Base-by-base conservation (phyloP, 2,329 filamentous ascomycete species). In the Chalara sp. region DNA sequence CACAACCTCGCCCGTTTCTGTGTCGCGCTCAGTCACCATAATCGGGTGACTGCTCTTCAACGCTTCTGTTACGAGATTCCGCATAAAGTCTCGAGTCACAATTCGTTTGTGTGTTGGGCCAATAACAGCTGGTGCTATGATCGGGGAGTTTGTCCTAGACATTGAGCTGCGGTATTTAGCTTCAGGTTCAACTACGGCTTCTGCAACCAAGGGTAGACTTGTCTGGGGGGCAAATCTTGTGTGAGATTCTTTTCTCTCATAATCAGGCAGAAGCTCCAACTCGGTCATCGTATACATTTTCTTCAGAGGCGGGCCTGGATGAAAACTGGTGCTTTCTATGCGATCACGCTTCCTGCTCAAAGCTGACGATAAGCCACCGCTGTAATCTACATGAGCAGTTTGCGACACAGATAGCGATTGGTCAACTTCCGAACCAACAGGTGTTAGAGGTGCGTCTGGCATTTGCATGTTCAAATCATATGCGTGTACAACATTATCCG, bases 401-500 rank as follows among this genome's bases (percentile, higher is more conserved):
- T 30, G n/a, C 6, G 42, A 32, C 6, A 28, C 39, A 21, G 32
- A 13, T 5, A 53, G 47, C 11, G 32, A 44, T 44, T 51, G 53
- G 7, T 43, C 42, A 5, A 48, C 33, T 31, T 61, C 55, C 10
- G 42, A 31, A 12, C 58, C 56, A 30, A 53, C 56, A 5, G 58
- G 53, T 5, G 58, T 56, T 10, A 66, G 66, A 6, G 78, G 80
- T 10, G 77, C 80, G 55, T 84, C 80, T n/a, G 84, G 84, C 41
- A 88, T 76, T 58, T 84, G 80, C 81, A 87, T 85, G 61, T 87
- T 84, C 67, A 87, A 78, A 61, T 87, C 84, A 59, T 87, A 87
- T 10, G 84, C 84, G 65, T 87, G 83, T 7, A 88, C 84, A 13
- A 88, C 83, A 58, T 88, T 88, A 64, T 88, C 84, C 6, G 84